Evolutionary conservation across 768 basidiomycete genomes (phyloP), one percentile per base, ranked within the genome.

Genomic region (Tricholoma terreum): DNA sequence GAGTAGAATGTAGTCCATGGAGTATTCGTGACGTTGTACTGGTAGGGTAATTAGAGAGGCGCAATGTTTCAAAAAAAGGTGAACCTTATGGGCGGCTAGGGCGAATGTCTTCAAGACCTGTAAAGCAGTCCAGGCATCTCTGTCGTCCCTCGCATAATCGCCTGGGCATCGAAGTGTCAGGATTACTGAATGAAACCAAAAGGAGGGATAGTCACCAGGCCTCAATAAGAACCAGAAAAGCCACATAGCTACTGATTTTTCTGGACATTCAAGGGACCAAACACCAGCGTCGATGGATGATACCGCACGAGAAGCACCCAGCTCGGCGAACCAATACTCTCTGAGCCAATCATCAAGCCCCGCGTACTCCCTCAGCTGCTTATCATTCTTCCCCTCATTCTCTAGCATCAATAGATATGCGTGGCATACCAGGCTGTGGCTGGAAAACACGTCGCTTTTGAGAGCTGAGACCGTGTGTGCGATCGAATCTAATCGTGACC

Each of bases 361-460:
- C 5, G 83, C 89, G 63, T 86, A 90, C 21, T 84, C 82, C n/a
- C 83, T 67, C n/a, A 92, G 77, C 66, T 91, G 90, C 45, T 50
- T 68, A 61, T 81, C 81, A 62, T 92, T 92, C 66, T 81, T 85
- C 42, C 84, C 87, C 27, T 87, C 87, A 62, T 90, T 87, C 73
- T 94, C 92, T 48, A 93, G 73, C 78, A 92, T 80, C 84, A 93
- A 84, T 35, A 90, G 71, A 65, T 88, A 92, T 24, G 84, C 80
- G 27, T 81, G 80, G 77, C 84, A 87, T 5, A 92, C 79, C 12
- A 83, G 65, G n/a, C 84, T 76, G 21, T 74, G 71, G 33, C 80
- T 56, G 15, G 60, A 58, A 52, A 63, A 64, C 14, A 63, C 62
- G 17, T 70, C 68, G 43, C 50, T 27, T 14, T 58, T 55, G 14